Evolutionary conservation across 306 rosid species (phyloP).

Genomic region (Styphnolobium japonicum): DNA sequence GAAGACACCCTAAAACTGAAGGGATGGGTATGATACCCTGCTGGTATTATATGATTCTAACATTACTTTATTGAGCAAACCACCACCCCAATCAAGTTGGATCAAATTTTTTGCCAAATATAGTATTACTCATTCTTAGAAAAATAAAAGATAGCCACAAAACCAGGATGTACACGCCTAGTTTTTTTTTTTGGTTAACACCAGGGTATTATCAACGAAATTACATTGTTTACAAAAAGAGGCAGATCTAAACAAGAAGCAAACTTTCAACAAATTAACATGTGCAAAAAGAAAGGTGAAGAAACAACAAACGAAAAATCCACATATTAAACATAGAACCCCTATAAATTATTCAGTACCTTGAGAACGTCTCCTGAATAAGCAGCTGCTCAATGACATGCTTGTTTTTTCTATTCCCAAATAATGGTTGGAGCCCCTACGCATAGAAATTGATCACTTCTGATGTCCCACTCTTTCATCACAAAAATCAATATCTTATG

Average conservation of each 20-base stretch:
- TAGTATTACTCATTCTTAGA: background rate
- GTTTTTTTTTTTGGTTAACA: constrained; percentile 5
- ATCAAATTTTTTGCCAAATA: background rate
- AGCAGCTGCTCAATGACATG: constrained; percentile 62
- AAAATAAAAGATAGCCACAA: background rate
- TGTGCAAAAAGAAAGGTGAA: background rate
- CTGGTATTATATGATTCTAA: background rate
- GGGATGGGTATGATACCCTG: background rate
- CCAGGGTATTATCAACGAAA: background rate
- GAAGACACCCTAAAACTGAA: background rate
- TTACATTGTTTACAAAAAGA: constrained; percentile 15
- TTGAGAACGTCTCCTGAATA: constrained; percentile 78
- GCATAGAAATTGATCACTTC: constrained; percentile 23
- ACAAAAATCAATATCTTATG: constrained; percentile 22
- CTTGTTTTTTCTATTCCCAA: constrained; percentile 48
- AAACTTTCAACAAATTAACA: constrained; percentile 7
- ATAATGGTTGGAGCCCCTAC: constrained; percentile 44
- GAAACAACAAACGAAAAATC: constrained; percentile 8
- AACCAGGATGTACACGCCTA: background rate
- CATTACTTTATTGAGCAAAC: background rate
- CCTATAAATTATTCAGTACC: constrained; percentile 45
- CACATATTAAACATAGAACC: constrained; percentile 5
- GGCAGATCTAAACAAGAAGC: background rate
- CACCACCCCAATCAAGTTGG: background rate
- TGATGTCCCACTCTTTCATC: constrained; percentile 42